Conservation (phyloP, 2,329 filamentous ascomycete species). For the Cercospora sp. region DNA sequence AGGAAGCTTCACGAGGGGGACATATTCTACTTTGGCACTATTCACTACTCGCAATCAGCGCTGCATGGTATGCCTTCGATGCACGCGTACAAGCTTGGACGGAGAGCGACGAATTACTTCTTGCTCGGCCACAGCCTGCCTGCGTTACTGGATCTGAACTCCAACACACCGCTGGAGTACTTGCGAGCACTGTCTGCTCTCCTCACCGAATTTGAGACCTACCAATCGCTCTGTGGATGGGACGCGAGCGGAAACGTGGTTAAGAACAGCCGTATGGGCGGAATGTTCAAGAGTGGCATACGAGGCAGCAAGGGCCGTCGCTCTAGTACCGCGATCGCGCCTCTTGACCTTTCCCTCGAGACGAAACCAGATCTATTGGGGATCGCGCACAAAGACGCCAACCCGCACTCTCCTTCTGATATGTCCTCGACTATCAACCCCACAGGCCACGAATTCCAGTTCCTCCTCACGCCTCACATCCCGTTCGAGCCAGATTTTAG, state of each 20-base stretch:
- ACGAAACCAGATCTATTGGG: constrained; percentile 26
- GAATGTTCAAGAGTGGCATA: constrained; percentile 53
- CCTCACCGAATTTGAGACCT: constrained; percentile 88
- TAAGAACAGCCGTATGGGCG: constrained; percentile 69
- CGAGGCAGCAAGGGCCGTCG: constrained; percentile 43
- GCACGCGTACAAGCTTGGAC: constrained; percentile 77
- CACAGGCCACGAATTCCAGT: constrained; percentile 78
- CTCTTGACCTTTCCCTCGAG: constrained; percentile 16
- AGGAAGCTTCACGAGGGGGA: constrained; percentile 91
- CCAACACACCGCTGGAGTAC: constrained; percentile 77
- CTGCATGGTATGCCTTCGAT: constrained; percentile 82
- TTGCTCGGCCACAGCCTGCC: constrained; percentile 90
- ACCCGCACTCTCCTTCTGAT: constrained; percentile 29
- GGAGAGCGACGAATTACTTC: constrained; percentile 90
- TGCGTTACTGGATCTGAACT: constrained; percentile 83
- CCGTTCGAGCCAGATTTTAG: constrained; percentile 98
- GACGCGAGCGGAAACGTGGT: constrained; percentile 66
- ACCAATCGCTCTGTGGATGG: constrained; percentile 80
- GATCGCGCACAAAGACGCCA: constrained; percentile 22
- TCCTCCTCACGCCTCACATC: constrained; percentile 84
- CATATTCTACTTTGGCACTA: constrained; percentile 97
- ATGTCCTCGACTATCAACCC: constrained; percentile 53
- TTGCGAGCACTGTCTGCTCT: constrained; percentile 82
- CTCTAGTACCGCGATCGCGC: constrained; percentile 59
- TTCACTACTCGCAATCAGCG: constrained; percentile 83